These are phyloP conservation scores for Henningerozyma blattae DNA, from an alignment of 805 yeast species.

Conservation along the genomic window DNA sequence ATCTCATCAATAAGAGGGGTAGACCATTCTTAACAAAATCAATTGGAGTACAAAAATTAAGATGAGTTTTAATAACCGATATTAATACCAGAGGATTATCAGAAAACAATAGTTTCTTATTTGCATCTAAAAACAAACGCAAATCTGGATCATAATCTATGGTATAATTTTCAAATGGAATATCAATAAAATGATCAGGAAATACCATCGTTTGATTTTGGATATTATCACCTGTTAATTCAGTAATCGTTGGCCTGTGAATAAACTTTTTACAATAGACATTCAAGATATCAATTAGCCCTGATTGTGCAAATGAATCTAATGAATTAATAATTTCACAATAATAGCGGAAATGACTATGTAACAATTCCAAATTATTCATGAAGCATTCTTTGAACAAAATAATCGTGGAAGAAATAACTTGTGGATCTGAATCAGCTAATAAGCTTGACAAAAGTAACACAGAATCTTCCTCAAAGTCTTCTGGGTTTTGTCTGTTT, in stretches of 20 bases:
- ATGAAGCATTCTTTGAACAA: slow-evolving; percentile 43
- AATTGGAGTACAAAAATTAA: slow-evolving; percentile 46
- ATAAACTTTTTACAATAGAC: slow-evolving; percentile 55
- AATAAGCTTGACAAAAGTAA: slow-evolving; percentile 41
- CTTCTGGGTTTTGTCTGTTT: slow-evolving; percentile 28
- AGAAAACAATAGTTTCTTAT: slow-evolving; percentile 37
- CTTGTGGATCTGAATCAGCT: slow-evolving; percentile 53
- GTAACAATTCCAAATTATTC: slow-evolving; percentile 52
- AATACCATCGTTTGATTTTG: slow-evolving; percentile 22
- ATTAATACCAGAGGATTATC: slow-evolving; percentile 49
- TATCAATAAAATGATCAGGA: slow-evolving; percentile 33
- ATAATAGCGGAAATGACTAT: slow-evolving; percentile 52
- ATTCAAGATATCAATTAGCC: slow-evolving; percentile 48
- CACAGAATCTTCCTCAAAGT: slow-evolving; percentile 37
- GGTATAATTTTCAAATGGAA: slow-evolving; percentile 30
- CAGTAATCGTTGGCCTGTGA: slow-evolving; percentile 37
- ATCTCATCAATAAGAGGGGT: slow-evolving; percentile 38
- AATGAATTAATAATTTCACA: slow-evolving; percentile 38
- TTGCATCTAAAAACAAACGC: slow-evolving; percentile 36
- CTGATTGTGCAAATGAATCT: slow-evolving; percentile 63
- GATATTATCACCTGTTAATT: slow-evolving; percentile 18
- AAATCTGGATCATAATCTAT: slow-evolving; percentile 44
- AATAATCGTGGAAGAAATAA: slow-evolving; percentile 57
- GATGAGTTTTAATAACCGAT: slow-evolving; percentile 44
- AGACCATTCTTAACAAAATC: slow-evolving; percentile 36